phyloP scores from a whole-genome alignment of 2,329 filamentous ascomycete genomes.

The Dactylellina leptospora region DNA sequence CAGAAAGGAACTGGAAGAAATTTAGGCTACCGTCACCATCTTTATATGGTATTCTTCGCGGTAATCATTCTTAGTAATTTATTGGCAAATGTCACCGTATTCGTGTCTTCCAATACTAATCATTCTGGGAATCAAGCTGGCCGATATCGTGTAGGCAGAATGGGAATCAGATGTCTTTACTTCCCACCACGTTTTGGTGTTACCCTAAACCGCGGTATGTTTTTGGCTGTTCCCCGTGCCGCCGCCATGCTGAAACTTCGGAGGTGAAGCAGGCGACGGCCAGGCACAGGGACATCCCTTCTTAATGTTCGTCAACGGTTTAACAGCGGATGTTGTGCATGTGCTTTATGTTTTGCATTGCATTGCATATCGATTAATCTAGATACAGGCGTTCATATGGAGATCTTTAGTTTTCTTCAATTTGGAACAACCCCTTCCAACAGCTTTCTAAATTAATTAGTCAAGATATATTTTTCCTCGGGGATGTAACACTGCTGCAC shows the following conservation, averaged over 20 bases:
- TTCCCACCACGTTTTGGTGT: constrained; percentile 8
- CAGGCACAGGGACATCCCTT: constrained; percentile 5
- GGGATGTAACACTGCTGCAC: no score
- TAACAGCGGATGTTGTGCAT: neutral
- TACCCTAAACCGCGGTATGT: neutral
- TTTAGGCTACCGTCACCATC: no score
- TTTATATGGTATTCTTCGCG: no score
- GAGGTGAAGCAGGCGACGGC: constrained; percentile 6
- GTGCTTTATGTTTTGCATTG: constrained; percentile 19
- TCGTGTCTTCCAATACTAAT: no score
- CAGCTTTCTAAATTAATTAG: no score
- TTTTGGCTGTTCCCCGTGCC: constrained; percentile 32
- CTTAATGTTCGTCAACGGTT: neutral
- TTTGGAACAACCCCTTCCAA: no score
- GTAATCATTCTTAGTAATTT: neutral
- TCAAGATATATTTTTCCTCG: no score
- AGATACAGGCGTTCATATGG: no score
- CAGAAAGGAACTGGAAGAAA: no score
- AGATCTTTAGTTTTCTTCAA: no score
- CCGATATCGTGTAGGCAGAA: neutral
- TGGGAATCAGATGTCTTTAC: neutral
- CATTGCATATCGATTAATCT: constrained; percentile 9
- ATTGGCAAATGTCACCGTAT: neutral
- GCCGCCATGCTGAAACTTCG: constrained; percentile 23
- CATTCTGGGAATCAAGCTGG: neutral